Evolutionary conservation across 1,139 yeast species (phyloP), one percentile per base, ranked within the genome.

Genomic region (Lodderomyces pseudojiufengensis): DNA sequence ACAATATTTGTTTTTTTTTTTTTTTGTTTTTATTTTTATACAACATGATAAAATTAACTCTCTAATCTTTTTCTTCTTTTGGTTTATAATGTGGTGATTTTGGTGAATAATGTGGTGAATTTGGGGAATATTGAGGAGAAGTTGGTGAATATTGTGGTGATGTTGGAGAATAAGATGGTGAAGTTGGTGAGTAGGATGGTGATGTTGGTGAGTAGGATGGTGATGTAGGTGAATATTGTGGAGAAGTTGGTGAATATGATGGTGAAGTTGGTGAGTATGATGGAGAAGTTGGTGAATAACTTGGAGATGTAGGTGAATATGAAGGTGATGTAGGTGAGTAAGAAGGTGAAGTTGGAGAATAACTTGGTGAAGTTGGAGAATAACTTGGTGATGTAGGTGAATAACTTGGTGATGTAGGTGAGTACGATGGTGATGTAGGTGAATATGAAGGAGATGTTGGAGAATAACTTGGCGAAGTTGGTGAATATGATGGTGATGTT

Each of bases 211-310:
- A 65, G 51, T 80, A 80, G 9, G 32, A 23, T 11, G 39, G 39
- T 0, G 80, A 74, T 0, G 84, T 78, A 36, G 86, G 85, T 0
- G 76, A 65, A 51, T 80, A 80, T 2, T 63, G 52, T 48, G 79
- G 80, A 4, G 73, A 67, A 0, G 78, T 73, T 34, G 79, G 78
- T 5, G 74, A 63, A 50, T 78, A 80, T 1, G 71, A 64, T 44
- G 76, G 68, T 43, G 63, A 55, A 1, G 70, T 63, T 39, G 70
- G 70, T 1, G 68, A 61, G 54, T 84, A 86, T 2, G 70, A 51
- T 49, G 95, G 95, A 0, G 87, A 78, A 0, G 95, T 82, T 33
- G 94, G 90, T 1, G 79, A 68, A 52, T 81, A 82, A 3, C 66
- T 52, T 50, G 94, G 94, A 0, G 86, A 78, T 0, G 92, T 80